Conservation (phyloP, 1,284 basidiomycete genomes). For the Ceratobasidium sp. region DNA sequence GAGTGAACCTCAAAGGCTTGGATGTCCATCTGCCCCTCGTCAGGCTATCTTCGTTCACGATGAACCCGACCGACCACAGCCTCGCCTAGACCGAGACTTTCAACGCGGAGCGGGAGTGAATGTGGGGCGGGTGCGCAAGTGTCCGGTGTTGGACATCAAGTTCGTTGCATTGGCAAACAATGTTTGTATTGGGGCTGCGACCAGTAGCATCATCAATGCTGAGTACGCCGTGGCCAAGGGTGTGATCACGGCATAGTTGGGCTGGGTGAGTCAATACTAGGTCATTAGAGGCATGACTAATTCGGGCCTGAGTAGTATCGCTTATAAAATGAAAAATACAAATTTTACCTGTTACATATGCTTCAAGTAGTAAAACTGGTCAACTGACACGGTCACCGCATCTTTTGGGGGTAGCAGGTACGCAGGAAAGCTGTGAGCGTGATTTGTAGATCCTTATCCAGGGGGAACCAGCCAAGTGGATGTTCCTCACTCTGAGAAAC, state of each 20-base stretch:
- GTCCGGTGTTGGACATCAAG: slow-evolving; percentile 92
- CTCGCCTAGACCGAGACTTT: slow-evolving; percentile 88
- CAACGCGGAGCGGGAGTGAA: slow-evolving; percentile 92
- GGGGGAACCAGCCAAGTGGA: slow-evolving; percentile 9
- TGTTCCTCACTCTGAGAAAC: slow-evolving; percentile 24
- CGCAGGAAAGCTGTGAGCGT: neutral
- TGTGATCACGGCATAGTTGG: slow-evolving; percentile 50
- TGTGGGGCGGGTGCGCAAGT: slow-evolving; percentile 91
- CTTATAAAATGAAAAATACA: slow-evolving; percentile 15
- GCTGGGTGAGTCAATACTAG: neutral
- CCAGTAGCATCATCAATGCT: slow-evolving; percentile 97
- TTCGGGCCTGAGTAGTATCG: neutral
- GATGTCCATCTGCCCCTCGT: slow-evolving; percentile 85
- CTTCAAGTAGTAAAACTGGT: neutral
- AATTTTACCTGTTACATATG: slow-evolving; percentile 9
- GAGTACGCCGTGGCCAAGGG: slow-evolving; percentile 92
- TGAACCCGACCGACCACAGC: slow-evolving; percentile 92
- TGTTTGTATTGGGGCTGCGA: slow-evolving; percentile 95
- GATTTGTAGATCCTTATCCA: neutral
- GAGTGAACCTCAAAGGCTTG: slow-evolving; percentile 79
- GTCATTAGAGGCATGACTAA: neutral
- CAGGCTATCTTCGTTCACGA: slow-evolving; percentile 93
- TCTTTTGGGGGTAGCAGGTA: neutral
- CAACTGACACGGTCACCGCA: slow-evolving; percentile 17
- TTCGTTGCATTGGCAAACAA: slow-evolving; percentile 96